A percentile compares a stretch with the other conserved stretches of the same genome.
phyloP scores from a whole-genome alignment of 495 filamentous ascomycete genomes.

The Aspergillus taichungensis region DNA sequence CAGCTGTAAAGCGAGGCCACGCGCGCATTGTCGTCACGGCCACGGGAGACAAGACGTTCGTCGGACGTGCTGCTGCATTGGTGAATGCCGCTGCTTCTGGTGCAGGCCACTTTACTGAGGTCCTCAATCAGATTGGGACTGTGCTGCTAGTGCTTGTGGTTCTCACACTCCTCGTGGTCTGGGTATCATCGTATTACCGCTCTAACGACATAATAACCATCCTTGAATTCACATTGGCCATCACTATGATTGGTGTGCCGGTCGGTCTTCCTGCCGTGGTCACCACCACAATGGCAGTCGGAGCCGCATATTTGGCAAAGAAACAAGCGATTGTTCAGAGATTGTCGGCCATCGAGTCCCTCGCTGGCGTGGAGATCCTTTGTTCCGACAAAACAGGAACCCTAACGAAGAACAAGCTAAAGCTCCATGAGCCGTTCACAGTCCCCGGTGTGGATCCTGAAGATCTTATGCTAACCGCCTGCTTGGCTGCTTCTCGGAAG shows the following conservation, averaged over 20 bases:
- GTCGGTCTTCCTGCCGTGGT: constrained; percentile 93
- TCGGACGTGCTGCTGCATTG: constrained; percentile 79
- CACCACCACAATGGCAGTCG: constrained; percentile 94
- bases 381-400: constrained; percentile 90
- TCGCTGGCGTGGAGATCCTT: constrained; percentile 88
- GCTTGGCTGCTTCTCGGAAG: constrained; percentile 83
- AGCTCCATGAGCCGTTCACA: constrained; percentile 74
- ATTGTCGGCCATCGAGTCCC: constrained; percentile 85
- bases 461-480: constrained; percentile 86
- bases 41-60: constrained; percentile 81
- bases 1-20: constrained; percentile 82
- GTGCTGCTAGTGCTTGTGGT: constrained; percentile 73
- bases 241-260: constrained; percentile 87
- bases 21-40: constrained; percentile 71
- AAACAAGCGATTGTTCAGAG: constrained; percentile 92
- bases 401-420: constrained; percentile 88
- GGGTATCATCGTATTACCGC: constrained; percentile 81
- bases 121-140: constrained; percentile 70
- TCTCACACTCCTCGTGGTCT: constrained; percentile 70
- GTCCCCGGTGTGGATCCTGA: constrained; percentile 68
- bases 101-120: constrained; percentile 81
- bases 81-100: constrained; percentile 64
- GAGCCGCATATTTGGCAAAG: constrained; percentile 82
- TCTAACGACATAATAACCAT: constrained; percentile 67
- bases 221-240: constrained; percentile 72